Evolutionary conservation across 805 yeast species (phyloP), one percentile per base, ranked within the genome.

Genomic region (Kuraishia molischiana): DNA sequence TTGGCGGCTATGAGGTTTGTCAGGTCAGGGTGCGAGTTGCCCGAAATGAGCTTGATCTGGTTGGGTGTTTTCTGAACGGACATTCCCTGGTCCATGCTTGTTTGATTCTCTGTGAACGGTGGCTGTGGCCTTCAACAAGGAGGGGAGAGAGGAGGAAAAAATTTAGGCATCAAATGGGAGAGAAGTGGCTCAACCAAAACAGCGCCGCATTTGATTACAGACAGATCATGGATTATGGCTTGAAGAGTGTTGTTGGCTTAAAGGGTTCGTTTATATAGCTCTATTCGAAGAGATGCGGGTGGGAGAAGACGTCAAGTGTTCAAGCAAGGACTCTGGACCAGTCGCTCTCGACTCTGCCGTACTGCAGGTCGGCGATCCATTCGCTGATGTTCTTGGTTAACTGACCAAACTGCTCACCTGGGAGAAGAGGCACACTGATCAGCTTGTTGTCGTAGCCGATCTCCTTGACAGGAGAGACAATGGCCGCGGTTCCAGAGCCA

Each of bases 401-500:
- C 44, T 71, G 76, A 53, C 95, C 95, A 35, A 69, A 67, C 56
- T 86, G 81, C 58, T 82, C 77, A 43, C 95, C 95, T 40, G 72
- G 77, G 42, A 78, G 74, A 46, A 85, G 61, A 43, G 97, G 97
- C 35, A 90, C 90, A 4, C 63, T 46, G 48, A 90, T 85, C 43
- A 71, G 73, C 53, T 77, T 59, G 37, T 80, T 94, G 42, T 72
- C 67, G 77, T 78, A 90, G 41, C 87, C 89, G 54, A 90, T 85
- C 51, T 73, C 83, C 61, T 82, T 78, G 55, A 90, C 86, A 49
- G 97, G 97, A 28, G 95, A 78, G 34, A 92, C 97, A 54, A 90
- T 78, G 32, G 97, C 97, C 43, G 98, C 97, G 40, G 98, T 90
- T 53, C 98, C 98, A 17, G 96, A 69, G 50, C 97, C 97, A 53